Evolutionary conservation across 257 asterid species (phyloP).

Genomic region (Knoxia roxburghii): DNA sequence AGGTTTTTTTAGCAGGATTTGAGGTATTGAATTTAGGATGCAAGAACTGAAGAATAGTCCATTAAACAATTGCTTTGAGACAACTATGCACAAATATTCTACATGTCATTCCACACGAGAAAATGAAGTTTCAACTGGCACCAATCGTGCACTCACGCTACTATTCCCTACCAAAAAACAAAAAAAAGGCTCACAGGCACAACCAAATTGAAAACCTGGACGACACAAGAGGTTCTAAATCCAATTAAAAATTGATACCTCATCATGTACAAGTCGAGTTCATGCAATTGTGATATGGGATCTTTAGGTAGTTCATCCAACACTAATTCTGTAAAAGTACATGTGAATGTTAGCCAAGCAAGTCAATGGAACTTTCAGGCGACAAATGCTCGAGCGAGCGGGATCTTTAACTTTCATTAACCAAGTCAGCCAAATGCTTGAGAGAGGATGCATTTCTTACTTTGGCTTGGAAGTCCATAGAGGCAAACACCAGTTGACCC

Average conservation of each 20-base stretch:
- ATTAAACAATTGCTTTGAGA: background rate
- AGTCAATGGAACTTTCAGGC: background rate
- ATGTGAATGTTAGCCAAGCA: background rate
- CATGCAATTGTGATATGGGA: background rate
- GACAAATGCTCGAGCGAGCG: background rate
- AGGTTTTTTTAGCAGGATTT: background rate
- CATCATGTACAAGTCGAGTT: background rate
- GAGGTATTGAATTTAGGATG: background rate
- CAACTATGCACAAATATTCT: background rate
- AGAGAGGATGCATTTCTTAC: background rate
- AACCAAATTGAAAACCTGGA: background rate
- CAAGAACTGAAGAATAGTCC: background rate
- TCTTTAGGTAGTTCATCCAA: background rate
- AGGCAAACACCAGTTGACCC: background rate
- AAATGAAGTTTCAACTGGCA: background rate
- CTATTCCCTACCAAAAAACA: background rate
- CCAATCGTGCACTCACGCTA: background rate
- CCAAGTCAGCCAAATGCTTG: background rate
- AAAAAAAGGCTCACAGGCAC: background rate
- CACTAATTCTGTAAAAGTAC: background rate
- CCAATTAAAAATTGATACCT: background rate
- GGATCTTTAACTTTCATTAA: background rate
- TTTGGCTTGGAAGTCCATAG: background rate
- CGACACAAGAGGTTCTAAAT: background rate
- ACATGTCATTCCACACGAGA: background rate